Conservation (phyloP, 176 grass and related monocot species). For the sorghum (Sorghum bicolor) region Sorghum_bicolor_NCBIv3 NC_012873.2:3786001-3786500, state of each 20-base stretch:
- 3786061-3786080: neutral
- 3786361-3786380: neutral
- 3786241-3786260: slow-evolving; percentile 9
- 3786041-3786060: neutral
- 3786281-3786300: neutral
- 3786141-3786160: neutral
- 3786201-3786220: neutral
- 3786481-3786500: neutral
- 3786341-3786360: slow-evolving; percentile 5
- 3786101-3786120: slow-evolving; percentile 15
- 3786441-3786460: neutral
- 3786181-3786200: neutral
- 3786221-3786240: neutral
- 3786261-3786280: neutral
- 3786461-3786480: neutral
- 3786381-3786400: neutral
- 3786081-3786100: neutral
- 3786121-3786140: slow-evolving; percentile 6
- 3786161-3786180: neutral
- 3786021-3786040: neutral
- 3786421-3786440: slow-evolving; percentile 11
- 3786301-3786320: neutral
- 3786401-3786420: neutral
- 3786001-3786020: slow-evolving; percentile 14
- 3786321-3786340: neutral